Evolutionary conservation across 495 filamentous ascomycete genomes (phyloP).

Genomic region (Antarctomyces pellizariae): DNA sequence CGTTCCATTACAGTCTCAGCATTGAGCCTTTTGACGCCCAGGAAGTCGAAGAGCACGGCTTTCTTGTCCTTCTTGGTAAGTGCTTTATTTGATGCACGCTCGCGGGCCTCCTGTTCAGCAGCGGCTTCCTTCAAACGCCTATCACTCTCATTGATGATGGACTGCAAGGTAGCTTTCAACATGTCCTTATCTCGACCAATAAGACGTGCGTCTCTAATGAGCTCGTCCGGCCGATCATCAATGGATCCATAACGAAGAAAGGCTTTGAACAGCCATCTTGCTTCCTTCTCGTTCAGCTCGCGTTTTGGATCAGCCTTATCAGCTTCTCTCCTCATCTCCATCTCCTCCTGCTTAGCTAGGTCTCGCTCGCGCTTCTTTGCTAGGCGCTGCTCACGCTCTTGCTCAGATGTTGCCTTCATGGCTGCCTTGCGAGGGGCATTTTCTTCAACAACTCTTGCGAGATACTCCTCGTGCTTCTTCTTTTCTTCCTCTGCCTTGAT

Average conservation of each 20-base stretch:
- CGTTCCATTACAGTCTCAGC: slow-evolving; percentile 83
- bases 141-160: slow-evolving; percentile 48
- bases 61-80: slow-evolving; percentile 92
- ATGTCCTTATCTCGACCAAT: slow-evolving; percentile 46
- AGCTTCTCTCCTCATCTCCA: slow-evolving; percentile 24
- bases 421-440: slow-evolving; percentile 63
- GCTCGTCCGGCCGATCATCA: slow-evolving; percentile 62
- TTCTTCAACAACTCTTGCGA: slow-evolving; percentile 61
- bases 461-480: slow-evolving; percentile 60
- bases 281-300: slow-evolving; percentile 72
- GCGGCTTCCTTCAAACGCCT: slow-evolving; percentile 46
- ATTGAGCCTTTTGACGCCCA: slow-evolving; percentile 79
- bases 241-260: slow-evolving; percentile 76
- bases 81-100: slow-evolving; percentile 44
- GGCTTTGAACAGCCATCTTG: slow-evolving; percentile 66
- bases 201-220: slow-evolving; percentile 66
- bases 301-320: slow-evolving; percentile 55
- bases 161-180: slow-evolving; percentile 27
- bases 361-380: slow-evolving; percentile 82
- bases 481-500: slow-evolving; percentile 76
- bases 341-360: slow-evolving; percentile 35
- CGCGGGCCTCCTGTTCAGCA: slow-evolving; percentile 30
- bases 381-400: slow-evolving; percentile 65
- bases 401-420: slow-evolving; percentile 35
- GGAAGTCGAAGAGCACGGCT: slow-evolving; percentile 80